Evolutionary conservation across 371 early-diverging fungal genomes (phyloP), one percentile per base, ranked within the genome.

Genomic region (Rhizopus delemar): DNA sequence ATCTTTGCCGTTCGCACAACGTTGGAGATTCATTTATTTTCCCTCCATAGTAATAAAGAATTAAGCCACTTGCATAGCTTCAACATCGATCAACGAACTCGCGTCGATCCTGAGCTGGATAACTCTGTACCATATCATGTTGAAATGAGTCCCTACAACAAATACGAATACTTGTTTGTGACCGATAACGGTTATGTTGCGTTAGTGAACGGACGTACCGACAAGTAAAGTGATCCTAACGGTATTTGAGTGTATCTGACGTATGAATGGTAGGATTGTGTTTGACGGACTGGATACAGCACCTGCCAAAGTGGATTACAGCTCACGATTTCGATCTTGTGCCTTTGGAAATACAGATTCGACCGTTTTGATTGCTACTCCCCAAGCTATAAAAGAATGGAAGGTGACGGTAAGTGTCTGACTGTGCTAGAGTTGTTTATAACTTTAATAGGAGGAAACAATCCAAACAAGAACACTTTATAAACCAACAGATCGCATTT

Each of bases 81-180:
- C 16, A 34, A 50, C 39, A 33, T 66, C 34, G 38, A 61, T 8
- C 41, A 57, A 31, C 6, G 36, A 15, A 50, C 54, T 0, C 8
- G 3, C 1, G 28, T 15, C 13, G 8, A 41, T 38, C 50, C 62
- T 0, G 16, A 38, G 4, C 46, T 66, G 3, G 66, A 62, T 22
- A 62, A 66, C 35, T 58, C 66, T 0, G 62, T 66, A 62, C 66
- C 66, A n/a, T 31, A 56, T 16, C 51, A 61, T 51, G 46, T 54
- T 2, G 58, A 39, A 34, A 13, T 34, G 3, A 66, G 66, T 34
- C 66, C 66, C 0, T 62, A 41, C 41, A 28, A 22, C 8, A 9
- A n/a, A 4, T 39, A 48, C 2, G 46, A 66, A n/a, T 66, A 62
- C 41, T 8, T 54, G 12, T 62, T 53, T 34, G 50, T 38, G 1